Conservation (phyloP, 768 basidiomycete species). For the Suillus americanus region DNA sequence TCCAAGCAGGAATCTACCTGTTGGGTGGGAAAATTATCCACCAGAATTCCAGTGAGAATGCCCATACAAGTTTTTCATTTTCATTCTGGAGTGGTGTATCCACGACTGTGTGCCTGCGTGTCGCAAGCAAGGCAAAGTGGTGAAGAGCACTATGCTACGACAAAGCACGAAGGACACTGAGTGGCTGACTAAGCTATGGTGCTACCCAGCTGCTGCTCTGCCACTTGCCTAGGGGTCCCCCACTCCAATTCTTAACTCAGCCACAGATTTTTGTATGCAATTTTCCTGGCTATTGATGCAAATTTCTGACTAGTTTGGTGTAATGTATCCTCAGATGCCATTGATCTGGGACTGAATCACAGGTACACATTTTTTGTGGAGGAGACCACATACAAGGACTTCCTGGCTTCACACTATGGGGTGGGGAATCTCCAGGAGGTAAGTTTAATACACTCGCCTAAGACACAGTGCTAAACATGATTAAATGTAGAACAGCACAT, state of each 20-base stretch:
- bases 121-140: too few relatives aligned
- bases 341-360: conserved; percentile 27
- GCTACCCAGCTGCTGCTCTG: too few relatives aligned
- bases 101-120: too few relatives aligned
- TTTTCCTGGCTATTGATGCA: conserved; percentile 30
- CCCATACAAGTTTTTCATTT: neutral
- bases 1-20: conserved; percentile 8
- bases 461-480: neutral
- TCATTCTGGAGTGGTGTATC: too few relatives aligned
- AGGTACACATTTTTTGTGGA: conserved; percentile 29
- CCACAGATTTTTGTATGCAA: conserved; percentile 26
- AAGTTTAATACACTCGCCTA: neutral
- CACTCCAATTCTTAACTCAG: neutral
- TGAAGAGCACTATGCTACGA: too few relatives aligned
- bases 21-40: conserved; percentile 1
- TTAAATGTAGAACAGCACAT: conserved; percentile 2
- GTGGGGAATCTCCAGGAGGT: neutral
- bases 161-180: too few relatives aligned
- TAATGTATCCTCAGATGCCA: conserved; percentile 22
- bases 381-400: conserved; percentile 15
- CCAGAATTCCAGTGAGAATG: neutral
- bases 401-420: conserved; percentile 15
- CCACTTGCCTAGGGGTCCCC: too few relatives aligned
- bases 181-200: too few relatives aligned
- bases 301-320: conserved; percentile 31